A percentile compares a stretch with the other conserved stretches of the same genome.
phyloP scores from a whole-genome alignment of 2,329 filamentous ascomycete genomes.

The Chrysoporthe puriensis region DNA sequence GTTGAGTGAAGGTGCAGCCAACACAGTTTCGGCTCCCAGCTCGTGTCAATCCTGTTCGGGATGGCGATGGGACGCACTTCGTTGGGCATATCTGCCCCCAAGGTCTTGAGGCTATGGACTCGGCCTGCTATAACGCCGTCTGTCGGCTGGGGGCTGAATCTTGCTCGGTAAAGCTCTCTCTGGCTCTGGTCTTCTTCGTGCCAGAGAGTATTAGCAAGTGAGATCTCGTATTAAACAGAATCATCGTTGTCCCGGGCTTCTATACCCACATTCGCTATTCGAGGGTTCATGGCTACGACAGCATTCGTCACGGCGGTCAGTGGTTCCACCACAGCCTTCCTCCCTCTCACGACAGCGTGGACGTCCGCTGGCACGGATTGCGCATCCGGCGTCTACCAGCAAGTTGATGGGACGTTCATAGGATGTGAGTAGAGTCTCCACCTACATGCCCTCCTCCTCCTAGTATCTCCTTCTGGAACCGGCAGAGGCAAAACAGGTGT shows the following conservation, averaged over 20 bases:
- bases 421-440: constrained; percentile 10
- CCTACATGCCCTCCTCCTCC: neutral
- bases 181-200: neutral
- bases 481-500: no score
- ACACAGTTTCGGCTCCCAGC: no score
- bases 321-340: constrained; percentile 13
- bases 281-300: constrained; percentile 2
- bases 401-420: constrained; percentile 10
- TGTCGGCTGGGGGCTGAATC: no score
- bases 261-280: neutral
- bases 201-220: neutral
- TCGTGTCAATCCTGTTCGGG: no score
- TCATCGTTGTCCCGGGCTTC: no score
- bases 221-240: no score
- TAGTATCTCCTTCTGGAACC: neutral
- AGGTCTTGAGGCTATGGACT: no score
- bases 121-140: no score
- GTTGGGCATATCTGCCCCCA: no score
- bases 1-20: no score
- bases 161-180: no score
- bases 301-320: constrained; percentile 15
- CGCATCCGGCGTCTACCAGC: constrained; percentile 14
- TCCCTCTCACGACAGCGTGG: constrained; percentile 19
- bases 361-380: constrained; percentile 13
- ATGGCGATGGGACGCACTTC: no score